Base-by-base conservation (phyloP, 495 filamentous ascomycete genomes). In the Talaromyces proteolyticus region DNA sequence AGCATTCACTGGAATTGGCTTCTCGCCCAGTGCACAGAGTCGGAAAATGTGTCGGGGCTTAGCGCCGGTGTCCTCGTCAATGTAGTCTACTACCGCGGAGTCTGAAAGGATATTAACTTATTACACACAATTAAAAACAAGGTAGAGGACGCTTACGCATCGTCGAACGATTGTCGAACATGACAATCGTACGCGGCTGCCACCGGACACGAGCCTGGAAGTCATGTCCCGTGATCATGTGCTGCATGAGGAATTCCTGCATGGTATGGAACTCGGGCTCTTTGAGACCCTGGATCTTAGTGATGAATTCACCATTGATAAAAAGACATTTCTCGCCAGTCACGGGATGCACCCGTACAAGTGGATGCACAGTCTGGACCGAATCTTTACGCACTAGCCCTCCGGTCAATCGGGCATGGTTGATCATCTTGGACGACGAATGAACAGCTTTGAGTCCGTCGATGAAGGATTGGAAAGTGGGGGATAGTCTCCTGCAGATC, bases 121-220 rank as follows among this genome's bases (percentile, higher is more conserved):
- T 49, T 22, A 43, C 22, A 50, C 20, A 25, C 16, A 18, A 5
- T 16, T 11, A 22, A 20, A 16, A 36, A 18, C 38, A 26, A 17
- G 43, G 39, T 2, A 8, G 47, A 34, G 36, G 36, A 22, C 36
- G 71, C 78, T 61, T 69, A 81, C 78, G 78, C 44, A 76, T 70
- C 4, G 76, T 80, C 25, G 66, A 69, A 25, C 79, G 72, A 52
- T 80, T 80, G 65, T 95, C 91, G 82, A 90, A 95, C 10, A 95
- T 85, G 7, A 95, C 87, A 20, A 95, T 90, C 2, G 88, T 93
- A 34, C 80, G 78, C 10, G 81, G 77, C 54, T 86, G 79, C 89
- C 89, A 95, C 55, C 85, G 82, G 43, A 96, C 82, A n/a, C 91
- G 75, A 7, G 81, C 84, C 57, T 96, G 91, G 75, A 93, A 91